phyloP scores from a whole-genome alignment of 306 rosid species.

The Biancaea sappan region DNA sequence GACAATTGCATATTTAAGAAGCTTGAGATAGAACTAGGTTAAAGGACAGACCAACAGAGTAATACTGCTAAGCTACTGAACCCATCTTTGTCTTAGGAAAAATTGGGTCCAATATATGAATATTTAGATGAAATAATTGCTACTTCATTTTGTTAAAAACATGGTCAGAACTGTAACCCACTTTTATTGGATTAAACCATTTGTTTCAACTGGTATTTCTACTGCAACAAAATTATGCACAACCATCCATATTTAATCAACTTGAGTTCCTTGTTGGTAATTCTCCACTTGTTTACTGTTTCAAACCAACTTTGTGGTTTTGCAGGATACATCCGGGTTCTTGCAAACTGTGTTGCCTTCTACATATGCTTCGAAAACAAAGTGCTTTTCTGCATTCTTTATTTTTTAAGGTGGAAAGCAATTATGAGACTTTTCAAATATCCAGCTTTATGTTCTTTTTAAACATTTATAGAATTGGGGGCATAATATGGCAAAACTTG shows the following conservation, averaged over 20 bases:
- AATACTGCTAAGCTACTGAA: neutral
- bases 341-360: constrained; percentile 78
- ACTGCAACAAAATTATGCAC: constrained; percentile 4
- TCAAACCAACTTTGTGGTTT: constrained; percentile 22
- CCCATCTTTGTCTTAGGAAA: constrained; percentile 6
- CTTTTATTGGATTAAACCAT: constrained; percentile 16
- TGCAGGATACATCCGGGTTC: constrained; percentile 88
- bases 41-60: constrained; percentile 15
- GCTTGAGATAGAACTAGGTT: constrained; percentile 3
- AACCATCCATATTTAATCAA: neutral
- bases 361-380: constrained; percentile 77
- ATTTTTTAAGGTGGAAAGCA: constrained; percentile 74
- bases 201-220: constrained; percentile 30
- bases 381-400: constrained; percentile 70
- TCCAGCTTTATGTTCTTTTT: constrained; percentile 16
- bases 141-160: neutral
- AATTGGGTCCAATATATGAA: neutral
- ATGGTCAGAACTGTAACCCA: neutral
- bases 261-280: constrained; percentile 1
- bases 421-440: constrained; percentile 20
- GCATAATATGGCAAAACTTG: constrained; percentile 33
- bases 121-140: neutral
- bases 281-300: constrained; percentile 15
- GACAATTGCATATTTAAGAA: neutral
- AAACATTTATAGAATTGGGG: constrained; percentile 13